Evolutionary conservation across 2,329 filamentous ascomycete species (phyloP), one percentile per base, ranked within the genome.

Genomic region (Phaeosphaeria sp.): DNA sequence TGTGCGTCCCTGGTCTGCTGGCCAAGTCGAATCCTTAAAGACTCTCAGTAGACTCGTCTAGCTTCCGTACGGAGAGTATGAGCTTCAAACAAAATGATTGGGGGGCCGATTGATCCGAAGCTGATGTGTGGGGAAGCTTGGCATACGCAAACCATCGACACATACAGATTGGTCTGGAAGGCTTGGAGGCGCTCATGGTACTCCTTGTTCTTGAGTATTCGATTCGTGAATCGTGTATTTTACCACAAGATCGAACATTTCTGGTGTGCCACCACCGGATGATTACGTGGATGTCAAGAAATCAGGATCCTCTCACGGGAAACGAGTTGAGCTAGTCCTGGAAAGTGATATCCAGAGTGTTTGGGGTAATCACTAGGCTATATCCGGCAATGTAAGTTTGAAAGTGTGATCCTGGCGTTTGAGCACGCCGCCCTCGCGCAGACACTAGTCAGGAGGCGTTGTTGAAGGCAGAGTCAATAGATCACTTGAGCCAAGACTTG

Each of bases 41-140:
- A 25, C 23, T n/a, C 30, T 21, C 39, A 50, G 39, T 47, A 48
- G 23, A 30, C 20, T 17, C 36, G n/a, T 23, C 20, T 30, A 33
- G 42, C 25, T 58, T 17, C 47, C 42, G 46, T 59, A 33, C 20
- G 30, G 49, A 61, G 53, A 67, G 27, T 11, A 52, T 66, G 65
- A 70, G 46, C 64, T 68, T 42, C 53, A 54, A 39, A 59, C 58
- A 59, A 57, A 33, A 46, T 30, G 52, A 46, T 50, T 43, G 54
- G 13, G 50, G 55, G 55, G 62, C 67, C 68, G 68, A 61, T 63
- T 42, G 59, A 68, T 66, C 69, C 65, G 66, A 56, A 56, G 30
- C 13, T 36, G 30, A 46, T 55, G 59, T 55, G 41, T 72, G 71
- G 71, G 71, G 70, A 68, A 67, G 18, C 72, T 75, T 72, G 72